phyloP scores from a whole-genome alignment of 495 filamentous ascomycete species.

The Oleoguttula mirabilis region DNA sequence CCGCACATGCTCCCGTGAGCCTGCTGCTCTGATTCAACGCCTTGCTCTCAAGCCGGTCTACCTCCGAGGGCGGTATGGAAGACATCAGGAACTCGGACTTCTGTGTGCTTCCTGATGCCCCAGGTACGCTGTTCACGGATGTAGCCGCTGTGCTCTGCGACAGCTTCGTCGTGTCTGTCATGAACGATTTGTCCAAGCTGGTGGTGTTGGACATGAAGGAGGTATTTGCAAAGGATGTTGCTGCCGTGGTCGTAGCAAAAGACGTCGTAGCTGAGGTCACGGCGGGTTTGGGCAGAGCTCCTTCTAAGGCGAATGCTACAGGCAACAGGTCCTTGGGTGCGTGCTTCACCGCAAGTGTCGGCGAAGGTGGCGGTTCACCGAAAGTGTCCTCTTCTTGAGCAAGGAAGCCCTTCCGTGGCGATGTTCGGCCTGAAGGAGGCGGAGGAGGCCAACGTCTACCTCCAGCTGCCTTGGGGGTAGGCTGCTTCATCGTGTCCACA shows the following conservation, averaged over 20 bases:
- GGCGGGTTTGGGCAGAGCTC: too few relatives aligned
- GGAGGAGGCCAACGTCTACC: too few relatives aligned
- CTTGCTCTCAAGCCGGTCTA: neutral
- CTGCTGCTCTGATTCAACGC: neutral
- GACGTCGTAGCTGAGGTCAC: neutral
- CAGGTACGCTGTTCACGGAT: too few relatives aligned
- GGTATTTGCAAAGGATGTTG: neutral
- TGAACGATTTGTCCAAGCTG: slow-evolving; percentile 1
- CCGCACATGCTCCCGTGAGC: neutral
- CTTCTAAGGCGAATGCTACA: too few relatives aligned
- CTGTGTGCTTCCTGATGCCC: too few relatives aligned
- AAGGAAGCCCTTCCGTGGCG: neutral
- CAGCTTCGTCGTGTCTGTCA: neutral
- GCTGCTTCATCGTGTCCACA: too few relatives aligned
- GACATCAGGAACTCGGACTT: neutral
- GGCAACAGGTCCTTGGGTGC: neutral
- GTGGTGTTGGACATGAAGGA: too few relatives aligned
- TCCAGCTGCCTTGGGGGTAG: too few relatives aligned
- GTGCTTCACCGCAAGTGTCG: slow-evolving; percentile 4
- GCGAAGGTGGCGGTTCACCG: neutral
- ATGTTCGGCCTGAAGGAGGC: too few relatives aligned
- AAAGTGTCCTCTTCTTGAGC: neutral
- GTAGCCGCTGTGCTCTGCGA: slow-evolving; percentile 1
- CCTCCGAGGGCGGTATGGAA: neutral
- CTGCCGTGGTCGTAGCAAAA: neutral